Base-by-base conservation (phyloP, 176 grass and related monocot genomes). In the Rhynchospora tenuis region DNA sequence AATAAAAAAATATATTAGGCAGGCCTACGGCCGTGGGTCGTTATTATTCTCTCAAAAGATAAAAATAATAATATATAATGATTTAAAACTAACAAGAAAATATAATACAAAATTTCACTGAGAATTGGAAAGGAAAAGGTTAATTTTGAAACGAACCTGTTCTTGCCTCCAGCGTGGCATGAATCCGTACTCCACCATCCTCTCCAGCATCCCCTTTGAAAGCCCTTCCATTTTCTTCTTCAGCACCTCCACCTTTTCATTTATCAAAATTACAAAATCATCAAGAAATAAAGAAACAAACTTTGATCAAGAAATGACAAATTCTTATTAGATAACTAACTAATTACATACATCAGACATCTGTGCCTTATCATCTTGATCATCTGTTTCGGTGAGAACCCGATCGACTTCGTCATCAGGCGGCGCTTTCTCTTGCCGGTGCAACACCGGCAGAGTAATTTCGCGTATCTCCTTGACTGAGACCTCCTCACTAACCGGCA, bases 141-240 rank as follows among this genome's bases (percentile, higher is more conserved):
- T 26, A 76, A 27, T 10, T 31, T 2, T 17, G 31, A 77, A 54
- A 0, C 14, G 29, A 77, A 77, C 50, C 50, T 77, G 73, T 77
- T 77, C 14, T 77, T 77, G 50, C 50, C 50, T 77, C 48, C 48
- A 77, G 13, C 26, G 48, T 28, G 50, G 73, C 47, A 77, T 77
- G 73, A 77, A 56, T 54, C 81, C 79, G 88, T 92, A 94, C 81
- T 97, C 94, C 8, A 86, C 94, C 88, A 97, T 92, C 77, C 87
- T 80, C 72, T 94, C 92, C 28, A 91, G 74, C 94, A 91, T 92
- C 11, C 94, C 94, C 45, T 92, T 97, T 7, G 94, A 97, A 85
- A 97, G 84, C 52, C 94, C 92, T 73, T 92, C 94, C 94, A 97
- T 97, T 79, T 90, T 97, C 83, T 80, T 92, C 85, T 86, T 88